Conservation (phyloP, 2,329 filamentous ascomycete genomes). For the Trichoderma breve region DNA sequence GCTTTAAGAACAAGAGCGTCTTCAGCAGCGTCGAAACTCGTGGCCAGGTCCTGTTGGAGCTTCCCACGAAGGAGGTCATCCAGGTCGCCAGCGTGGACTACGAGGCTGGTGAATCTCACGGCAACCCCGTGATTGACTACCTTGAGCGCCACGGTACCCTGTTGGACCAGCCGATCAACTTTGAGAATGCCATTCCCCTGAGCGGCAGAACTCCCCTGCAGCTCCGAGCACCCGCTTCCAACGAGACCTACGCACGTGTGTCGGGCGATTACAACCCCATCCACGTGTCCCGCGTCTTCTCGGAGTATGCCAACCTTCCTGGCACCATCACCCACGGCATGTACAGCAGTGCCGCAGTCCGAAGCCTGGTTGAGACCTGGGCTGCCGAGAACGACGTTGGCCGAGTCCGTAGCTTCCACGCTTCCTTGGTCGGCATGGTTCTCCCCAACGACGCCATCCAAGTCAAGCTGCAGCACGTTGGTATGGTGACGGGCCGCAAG, state of each 20-base stretch:
- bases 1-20: slow-evolving; percentile 91
- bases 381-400: slow-evolving; percentile 98
- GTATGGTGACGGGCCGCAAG: slow-evolving; percentile 97
- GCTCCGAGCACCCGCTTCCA: slow-evolving; percentile 88
- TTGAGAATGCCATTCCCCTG: slow-evolving; percentile 94
- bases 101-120: slow-evolving; percentile 84
- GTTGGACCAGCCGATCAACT: slow-evolving; percentile 93
- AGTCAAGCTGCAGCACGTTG: slow-evolving; percentile 92
- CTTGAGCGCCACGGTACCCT: slow-evolving; percentile 85
- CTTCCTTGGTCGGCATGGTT: slow-evolving; percentile 97
- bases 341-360: slow-evolving; percentile 96
- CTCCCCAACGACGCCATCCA: slow-evolving; percentile 93
- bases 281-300: slow-evolving; percentile 95
- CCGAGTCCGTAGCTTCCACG: slow-evolving; percentile 95
- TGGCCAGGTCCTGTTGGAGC: slow-evolving; percentile 87
- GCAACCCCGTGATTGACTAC: slow-evolving; percentile 96
- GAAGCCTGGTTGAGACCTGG: slow-evolving; percentile 97
- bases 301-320: slow-evolving; percentile 89
- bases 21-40: slow-evolving; percentile 90
- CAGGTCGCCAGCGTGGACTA: slow-evolving; percentile 98
- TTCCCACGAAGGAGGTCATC: slow-evolving; percentile 95
- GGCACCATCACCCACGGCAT: slow-evolving; percentile 99
- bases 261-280: slow-evolving; percentile 99
- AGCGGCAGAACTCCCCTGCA: slow-evolving; percentile 87
- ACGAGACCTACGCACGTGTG: slow-evolving; percentile 96